Evolutionary conservation across 208 protist species (phyloP).

Genomic region (Crithidia expoeki): DNA sequence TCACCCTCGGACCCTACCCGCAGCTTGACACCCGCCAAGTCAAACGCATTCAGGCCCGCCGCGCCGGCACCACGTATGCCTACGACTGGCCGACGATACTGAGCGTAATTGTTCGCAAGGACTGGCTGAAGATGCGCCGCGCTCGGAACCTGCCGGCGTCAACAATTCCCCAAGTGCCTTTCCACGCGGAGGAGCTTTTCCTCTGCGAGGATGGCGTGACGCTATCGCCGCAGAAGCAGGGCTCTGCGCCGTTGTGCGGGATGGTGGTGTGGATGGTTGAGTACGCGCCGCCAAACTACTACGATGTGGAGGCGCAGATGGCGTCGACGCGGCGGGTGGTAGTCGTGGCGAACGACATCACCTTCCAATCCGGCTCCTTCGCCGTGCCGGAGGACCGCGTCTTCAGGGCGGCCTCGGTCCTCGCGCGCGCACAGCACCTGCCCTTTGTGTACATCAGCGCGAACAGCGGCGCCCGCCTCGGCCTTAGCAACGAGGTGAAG

Average conservation of each 20-base stretch:
- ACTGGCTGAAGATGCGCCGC: slow-evolving; percentile 74
- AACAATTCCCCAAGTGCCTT: slow-evolving; percentile 36
- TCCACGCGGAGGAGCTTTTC: slow-evolving; percentile 60
- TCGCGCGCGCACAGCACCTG: slow-evolving; percentile 85
- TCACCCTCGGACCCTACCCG: slow-evolving; percentile 75
- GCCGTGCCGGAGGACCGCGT: slow-evolving; percentile 94
- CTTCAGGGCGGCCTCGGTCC: slow-evolving; percentile 88
- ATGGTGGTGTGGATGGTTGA: slow-evolving; percentile 96
- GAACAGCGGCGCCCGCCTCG: slow-evolving; percentile 98
- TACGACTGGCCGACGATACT: slow-evolving; percentile 96
- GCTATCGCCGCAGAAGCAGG: slow-evolving; percentile 32
- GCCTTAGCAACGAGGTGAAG: slow-evolving; percentile 94
- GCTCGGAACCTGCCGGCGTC: slow-evolving; percentile 32
- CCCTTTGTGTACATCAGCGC: slow-evolving; percentile 97
- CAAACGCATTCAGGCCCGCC: slow-evolving; percentile 87
- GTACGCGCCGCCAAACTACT: slow-evolving; percentile 92
- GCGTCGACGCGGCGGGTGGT: slow-evolving; percentile 82
- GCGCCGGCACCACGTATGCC: slow-evolving; percentile 93
- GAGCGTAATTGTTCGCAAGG: slow-evolving; percentile 68
- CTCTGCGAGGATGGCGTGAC: slow-evolving; percentile 38
- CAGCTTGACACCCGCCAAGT: slow-evolving; percentile 54
- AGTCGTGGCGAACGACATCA: slow-evolving; percentile 99
- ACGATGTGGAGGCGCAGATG: slow-evolving; percentile 37
- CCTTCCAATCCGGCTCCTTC: slow-evolving; percentile 96
- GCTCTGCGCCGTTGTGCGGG: slow-evolving; percentile 52